Conservation (phyloP, 192 early-diverging fungal genomes). For the Coemansia sp. region DNA sequence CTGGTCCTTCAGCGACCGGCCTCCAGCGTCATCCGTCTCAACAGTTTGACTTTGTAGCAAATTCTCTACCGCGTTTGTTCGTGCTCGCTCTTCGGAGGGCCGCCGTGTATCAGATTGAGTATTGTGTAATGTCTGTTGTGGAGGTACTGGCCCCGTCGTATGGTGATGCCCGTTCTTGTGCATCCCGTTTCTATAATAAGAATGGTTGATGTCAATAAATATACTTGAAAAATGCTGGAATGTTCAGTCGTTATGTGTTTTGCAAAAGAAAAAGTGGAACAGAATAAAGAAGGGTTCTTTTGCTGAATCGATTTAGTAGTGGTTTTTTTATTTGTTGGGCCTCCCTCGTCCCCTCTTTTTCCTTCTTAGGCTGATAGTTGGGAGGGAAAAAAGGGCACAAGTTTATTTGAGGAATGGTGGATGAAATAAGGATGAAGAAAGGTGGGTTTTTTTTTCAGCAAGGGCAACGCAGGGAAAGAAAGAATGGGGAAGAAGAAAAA, state of each 20-base stretch:
- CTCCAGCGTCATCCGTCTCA: not conserved
- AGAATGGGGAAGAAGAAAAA: constrained; percentile 1
- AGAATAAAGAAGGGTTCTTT: not conserved
- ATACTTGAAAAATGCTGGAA: constrained; percentile 2
- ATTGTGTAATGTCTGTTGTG: not conserved
- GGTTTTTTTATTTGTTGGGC: not conserved
- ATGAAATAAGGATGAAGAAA: constrained; percentile 3
- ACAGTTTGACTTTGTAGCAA: constrained; percentile 22
- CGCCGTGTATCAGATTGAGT: constrained; percentile 2
- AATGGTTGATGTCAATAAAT: constrained; percentile 3
- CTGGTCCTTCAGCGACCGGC: constrained; percentile 12
- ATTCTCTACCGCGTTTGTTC: constrained; percentile 24
- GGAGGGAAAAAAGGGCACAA: not conserved
- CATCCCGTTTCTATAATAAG: constrained; percentile 18
- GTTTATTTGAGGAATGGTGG: not conserved
- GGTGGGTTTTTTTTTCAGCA: not conserved
- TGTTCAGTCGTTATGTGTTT: not conserved
- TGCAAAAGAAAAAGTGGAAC: not conserved
- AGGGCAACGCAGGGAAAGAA: constrained; percentile 4
- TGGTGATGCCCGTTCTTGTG: constrained; percentile 48
- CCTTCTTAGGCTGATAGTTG: not conserved
- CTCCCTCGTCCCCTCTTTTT: not conserved
- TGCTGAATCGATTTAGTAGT: not conserved
- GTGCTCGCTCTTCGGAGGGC: constrained; percentile 12
- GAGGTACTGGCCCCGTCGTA: constrained; percentile 19